phyloP scores from a whole-genome alignment of 1,284 basidiomycete species.

The Singerocomus inundabilis region DNA sequence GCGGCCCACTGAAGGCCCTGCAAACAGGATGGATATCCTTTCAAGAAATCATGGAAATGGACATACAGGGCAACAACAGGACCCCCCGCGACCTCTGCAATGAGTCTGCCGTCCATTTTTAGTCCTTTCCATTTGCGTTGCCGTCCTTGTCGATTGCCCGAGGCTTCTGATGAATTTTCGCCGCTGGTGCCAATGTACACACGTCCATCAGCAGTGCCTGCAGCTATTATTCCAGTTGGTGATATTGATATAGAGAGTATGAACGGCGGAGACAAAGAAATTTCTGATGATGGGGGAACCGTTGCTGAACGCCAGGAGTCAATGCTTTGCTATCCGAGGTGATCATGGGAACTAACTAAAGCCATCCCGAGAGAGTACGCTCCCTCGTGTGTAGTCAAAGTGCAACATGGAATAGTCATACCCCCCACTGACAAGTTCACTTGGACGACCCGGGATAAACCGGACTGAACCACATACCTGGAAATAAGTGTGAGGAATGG shows the following conservation, averaged over 20 bases:
- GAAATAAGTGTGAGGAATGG: conserved; percentile 11
- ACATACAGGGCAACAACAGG: conserved; percentile 68
- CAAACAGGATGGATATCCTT: conserved; percentile 4
- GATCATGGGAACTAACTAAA: conserved; percentile 45
- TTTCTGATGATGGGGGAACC: conserved; percentile 40
- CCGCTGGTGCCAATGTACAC: conserved; percentile 68
- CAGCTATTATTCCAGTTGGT: conserved; percentile 57
- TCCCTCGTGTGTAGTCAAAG: conserved; percentile 60
- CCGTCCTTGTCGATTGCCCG: conserved; percentile 48
- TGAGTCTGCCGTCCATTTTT: conserved; percentile 43
- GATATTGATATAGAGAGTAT: conserved; percentile 60
- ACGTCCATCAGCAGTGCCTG: conserved; percentile 71
- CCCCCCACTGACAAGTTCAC: conserved; percentile 72
- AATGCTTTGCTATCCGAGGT: neutral
- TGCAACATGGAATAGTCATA: conserved; percentile 71
- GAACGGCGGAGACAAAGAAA: conserved; percentile 71
- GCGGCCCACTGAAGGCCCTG: conserved; percentile 51
- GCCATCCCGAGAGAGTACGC: conserved; percentile 54
- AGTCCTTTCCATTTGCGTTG: conserved; percentile 73
- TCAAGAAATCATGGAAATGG: neutral
- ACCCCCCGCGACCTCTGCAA: conserved; percentile 59
- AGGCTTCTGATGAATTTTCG: conserved; percentile 42
- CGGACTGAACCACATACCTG: conserved; percentile 68
- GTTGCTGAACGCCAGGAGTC: conserved; percentile 35
- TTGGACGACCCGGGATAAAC: conserved; percentile 67